Conservation (phyloP, 768 basidiomycete species). For the Xanthoconium purpureum region DNA sequence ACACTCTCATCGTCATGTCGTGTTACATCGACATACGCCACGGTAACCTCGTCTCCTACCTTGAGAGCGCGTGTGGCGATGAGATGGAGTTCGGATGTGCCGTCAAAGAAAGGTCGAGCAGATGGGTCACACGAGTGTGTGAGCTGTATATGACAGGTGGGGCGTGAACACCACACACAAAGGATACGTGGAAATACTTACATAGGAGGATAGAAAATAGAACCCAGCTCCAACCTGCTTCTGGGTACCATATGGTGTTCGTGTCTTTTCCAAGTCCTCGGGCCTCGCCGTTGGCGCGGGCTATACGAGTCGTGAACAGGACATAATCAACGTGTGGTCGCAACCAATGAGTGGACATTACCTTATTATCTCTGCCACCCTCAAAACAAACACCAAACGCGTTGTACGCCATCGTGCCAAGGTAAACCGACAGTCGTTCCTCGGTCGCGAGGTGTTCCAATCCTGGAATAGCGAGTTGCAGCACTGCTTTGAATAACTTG, state of each 20-base stretch:
- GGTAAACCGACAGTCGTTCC: constrained; percentile 55
- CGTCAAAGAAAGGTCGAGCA: constrained; percentile 63
- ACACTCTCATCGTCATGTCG: constrained; percentile 52
- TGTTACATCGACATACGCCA: constrained; percentile 71
- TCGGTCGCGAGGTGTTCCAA: constrained; percentile 68
- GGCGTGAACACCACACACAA: not conserved
- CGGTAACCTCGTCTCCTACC: constrained; percentile 71
- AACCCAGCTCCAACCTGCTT: constrained; percentile 75
- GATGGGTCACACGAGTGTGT: constrained; percentile 73
- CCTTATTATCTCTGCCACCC: constrained; percentile 70
- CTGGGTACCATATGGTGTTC: constrained; percentile 72
- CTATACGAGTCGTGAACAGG: constrained; percentile 32
- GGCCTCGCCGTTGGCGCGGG: constrained; percentile 52
- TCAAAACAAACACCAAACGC: constrained; percentile 68
- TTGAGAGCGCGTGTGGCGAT: constrained; percentile 65
- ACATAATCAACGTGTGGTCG: not conserved
- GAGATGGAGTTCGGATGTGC: constrained; percentile 68
- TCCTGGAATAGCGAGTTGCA: constrained; percentile 64
- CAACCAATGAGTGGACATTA: constrained; percentile 22
- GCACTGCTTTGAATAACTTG: constrained; percentile 48
- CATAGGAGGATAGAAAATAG: constrained; percentile 76
- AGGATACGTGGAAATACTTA: constrained; percentile 25
- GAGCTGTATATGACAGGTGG: constrained; percentile 36
- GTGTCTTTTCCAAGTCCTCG: constrained; percentile 70
- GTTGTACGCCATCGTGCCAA: constrained; percentile 76